These are phyloP conservation scores for Globisporangium parvum DNA, from an alignment of 352 stramenopile species.

Conservation along the genomic window DNA sequence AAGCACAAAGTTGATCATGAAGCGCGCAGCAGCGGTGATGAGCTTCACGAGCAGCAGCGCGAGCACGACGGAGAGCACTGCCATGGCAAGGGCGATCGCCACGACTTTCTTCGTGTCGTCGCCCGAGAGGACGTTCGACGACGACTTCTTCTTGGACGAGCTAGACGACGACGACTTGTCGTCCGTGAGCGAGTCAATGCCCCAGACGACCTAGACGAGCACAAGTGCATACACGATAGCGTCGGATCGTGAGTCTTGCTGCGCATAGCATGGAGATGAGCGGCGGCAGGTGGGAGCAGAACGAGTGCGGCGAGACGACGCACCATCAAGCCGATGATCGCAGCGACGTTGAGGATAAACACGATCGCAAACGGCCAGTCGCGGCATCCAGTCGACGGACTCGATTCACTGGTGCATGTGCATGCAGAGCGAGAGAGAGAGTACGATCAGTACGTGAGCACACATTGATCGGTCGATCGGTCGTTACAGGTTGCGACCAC, in stretches of 20 bases:
- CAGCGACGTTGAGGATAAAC: constrained; percentile 71
- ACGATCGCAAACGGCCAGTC: constrained; percentile 78
- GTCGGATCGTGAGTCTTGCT: not conserved
- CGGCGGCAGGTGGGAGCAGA: no score
- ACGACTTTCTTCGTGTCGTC: constrained; percentile 63
- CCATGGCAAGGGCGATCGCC: constrained; percentile 44
- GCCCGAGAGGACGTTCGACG: constrained; percentile 38
- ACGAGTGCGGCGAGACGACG: not conserved
- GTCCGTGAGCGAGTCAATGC: constrained; percentile 46
- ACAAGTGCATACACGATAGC: not conserved
- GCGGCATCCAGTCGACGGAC: constrained; percentile 35
- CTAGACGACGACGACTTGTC: constrained; percentile 14
- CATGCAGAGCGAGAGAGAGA: constrained; percentile 1
- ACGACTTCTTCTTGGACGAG: constrained; percentile 13
- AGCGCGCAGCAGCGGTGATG: constrained; percentile 67
- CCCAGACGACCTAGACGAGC: constrained; percentile 35
- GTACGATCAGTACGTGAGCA: not conserved
- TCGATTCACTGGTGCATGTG: constrained; percentile 22
- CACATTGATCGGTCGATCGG: not conserved
- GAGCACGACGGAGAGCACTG: constrained; percentile 50
- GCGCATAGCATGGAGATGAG: no score
- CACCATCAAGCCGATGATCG: constrained; percentile 61
- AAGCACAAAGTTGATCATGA: constrained; percentile 82
- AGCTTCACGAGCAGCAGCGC: constrained; percentile 71
- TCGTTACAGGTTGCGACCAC: no score